Evolutionary conservation across 2,329 filamentous ascomycete species (phyloP).

Genomic region (Penicillium sp.): DNA sequence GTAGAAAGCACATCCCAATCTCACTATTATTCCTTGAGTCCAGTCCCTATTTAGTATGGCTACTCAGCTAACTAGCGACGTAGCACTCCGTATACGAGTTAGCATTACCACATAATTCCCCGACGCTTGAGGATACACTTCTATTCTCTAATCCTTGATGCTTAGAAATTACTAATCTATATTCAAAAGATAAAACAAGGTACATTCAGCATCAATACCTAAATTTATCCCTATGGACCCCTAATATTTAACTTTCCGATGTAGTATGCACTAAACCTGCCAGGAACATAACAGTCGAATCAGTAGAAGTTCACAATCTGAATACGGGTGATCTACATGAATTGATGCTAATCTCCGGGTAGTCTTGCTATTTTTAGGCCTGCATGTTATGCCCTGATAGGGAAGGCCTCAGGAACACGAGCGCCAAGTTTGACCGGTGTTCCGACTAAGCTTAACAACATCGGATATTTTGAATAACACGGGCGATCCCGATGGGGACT

Average conservation of each 20-base stretch:
- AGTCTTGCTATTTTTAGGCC: slow-evolving; percentile 7
- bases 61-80: not conserved
- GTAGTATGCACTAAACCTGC: not conserved
- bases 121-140: not conserved
- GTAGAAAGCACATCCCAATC: not conserved
- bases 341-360: not conserved
- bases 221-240: not conserved
- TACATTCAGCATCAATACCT: not conserved
- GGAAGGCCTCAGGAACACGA: slow-evolving; percentile 3
- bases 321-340: slow-evolving; percentile 5
- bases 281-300: not conserved
- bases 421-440: slow-evolving; percentile 4
- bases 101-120: too few relatives aligned
- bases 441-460: not conserved
- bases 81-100: not conserved
- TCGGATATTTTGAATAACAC: not conserved
- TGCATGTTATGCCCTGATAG: not conserved
- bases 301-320: not conserved
- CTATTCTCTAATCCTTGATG: not conserved
- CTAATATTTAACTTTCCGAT: not conserved
- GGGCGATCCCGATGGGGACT: not conserved
- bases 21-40: too few relatives aligned
- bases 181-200: not conserved
- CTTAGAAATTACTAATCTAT: not conserved
- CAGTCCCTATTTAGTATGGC: not conserved